These are phyloP conservation scores for Crepidotus variabilis DNA, from an alignment of 768 basidiomycete genomes.

Conservation along the genomic window DNA sequence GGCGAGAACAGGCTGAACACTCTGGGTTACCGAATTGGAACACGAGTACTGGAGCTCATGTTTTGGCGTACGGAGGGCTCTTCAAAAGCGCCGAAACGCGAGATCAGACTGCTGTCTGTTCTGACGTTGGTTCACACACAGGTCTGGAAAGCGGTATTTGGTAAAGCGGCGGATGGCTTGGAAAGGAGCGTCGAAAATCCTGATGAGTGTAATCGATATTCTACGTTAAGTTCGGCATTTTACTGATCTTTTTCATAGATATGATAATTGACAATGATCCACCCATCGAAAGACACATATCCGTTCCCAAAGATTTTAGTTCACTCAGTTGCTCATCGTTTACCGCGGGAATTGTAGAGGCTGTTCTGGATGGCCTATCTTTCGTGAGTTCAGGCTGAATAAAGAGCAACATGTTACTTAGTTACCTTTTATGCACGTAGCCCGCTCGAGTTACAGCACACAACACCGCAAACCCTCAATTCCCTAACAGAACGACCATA, in stretches of 20 bases:
- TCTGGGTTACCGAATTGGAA: slow-evolving; percentile 89
- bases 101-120: slow-evolving; percentile 85
- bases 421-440: slow-evolving; percentile 35
- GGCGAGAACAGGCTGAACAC: slow-evolving; percentile 70
- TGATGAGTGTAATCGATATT: slow-evolving; percentile 75
- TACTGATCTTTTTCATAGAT: slow-evolving; percentile 42
- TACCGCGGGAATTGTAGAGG: slow-evolving; percentile 96
- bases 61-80: slow-evolving; percentile 73
- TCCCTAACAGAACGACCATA: slow-evolving; percentile 88
- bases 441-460: slow-evolving; percentile 97
- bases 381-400: slow-evolving; percentile 60
- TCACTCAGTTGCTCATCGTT: slow-evolving; percentile 96
- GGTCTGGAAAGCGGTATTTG: slow-evolving; percentile 93
- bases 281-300: slow-evolving; percentile 84
- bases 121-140: slow-evolving; percentile 94
- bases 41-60: slow-evolving; percentile 83
- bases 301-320: slow-evolving; percentile 92
- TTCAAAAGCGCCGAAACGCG: slow-evolving; percentile 89
- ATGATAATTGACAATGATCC: slow-evolving; percentile 99
- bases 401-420: background rate
- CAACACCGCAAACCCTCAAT: slow-evolving; percentile 78
- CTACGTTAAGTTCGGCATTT: slow-evolving; percentile 2
- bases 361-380: slow-evolving; percentile 89
- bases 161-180: slow-evolving; percentile 89
- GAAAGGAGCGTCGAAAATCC: slow-evolving; percentile 96